Evolutionary conservation across 495 filamentous ascomycete species (phyloP).

Genomic region (Immersiella caudata): DNA sequence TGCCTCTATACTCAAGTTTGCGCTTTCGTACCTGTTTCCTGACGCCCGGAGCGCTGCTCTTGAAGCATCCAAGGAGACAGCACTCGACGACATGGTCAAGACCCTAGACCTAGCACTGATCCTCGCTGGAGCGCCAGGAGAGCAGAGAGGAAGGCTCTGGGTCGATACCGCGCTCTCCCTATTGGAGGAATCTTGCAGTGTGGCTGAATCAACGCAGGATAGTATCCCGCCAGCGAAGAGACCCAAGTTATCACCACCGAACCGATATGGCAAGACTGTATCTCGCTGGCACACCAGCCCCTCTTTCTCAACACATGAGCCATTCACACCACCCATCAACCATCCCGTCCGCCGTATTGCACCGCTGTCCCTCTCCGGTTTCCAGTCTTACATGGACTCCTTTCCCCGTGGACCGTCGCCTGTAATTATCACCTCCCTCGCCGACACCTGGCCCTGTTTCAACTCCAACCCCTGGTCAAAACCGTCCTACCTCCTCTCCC

Average conservation of each 20-base stretch:
- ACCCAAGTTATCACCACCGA: background rate
- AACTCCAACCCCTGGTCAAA: constrained; percentile 68
- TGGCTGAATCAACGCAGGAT: background rate
- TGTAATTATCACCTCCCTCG: constrained; percentile 66
- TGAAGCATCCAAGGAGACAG: constrained; percentile 31
- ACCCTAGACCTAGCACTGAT: constrained; percentile 79
- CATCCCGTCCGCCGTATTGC: constrained; percentile 40
- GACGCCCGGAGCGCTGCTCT: background rate
- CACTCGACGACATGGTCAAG: constrained; percentile 56
- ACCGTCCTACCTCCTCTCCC: constrained; percentile 71
- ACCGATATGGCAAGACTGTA: background rate
- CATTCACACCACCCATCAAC: constrained; percentile 46
- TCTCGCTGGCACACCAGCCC: constrained; percentile 10
- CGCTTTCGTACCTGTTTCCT: constrained; percentile 40
- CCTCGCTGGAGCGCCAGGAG: constrained; percentile 70
- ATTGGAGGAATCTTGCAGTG: constrained; percentile 40
- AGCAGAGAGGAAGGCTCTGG: constrained; percentile 55
- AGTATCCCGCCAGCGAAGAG: background rate
- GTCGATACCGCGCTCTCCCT: constrained; percentile 58
- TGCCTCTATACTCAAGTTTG: constrained; percentile 67
- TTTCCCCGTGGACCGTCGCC: constrained; percentile 52
- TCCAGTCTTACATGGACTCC: constrained; percentile 63
- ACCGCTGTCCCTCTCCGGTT: constrained; percentile 59
- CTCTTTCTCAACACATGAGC: constrained; percentile 46
- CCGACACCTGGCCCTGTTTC: constrained; percentile 80